phyloP scores from a whole-genome alignment of 108 stramenopile genomes.

The Mayamaea pseudoterrestris region DNA sequence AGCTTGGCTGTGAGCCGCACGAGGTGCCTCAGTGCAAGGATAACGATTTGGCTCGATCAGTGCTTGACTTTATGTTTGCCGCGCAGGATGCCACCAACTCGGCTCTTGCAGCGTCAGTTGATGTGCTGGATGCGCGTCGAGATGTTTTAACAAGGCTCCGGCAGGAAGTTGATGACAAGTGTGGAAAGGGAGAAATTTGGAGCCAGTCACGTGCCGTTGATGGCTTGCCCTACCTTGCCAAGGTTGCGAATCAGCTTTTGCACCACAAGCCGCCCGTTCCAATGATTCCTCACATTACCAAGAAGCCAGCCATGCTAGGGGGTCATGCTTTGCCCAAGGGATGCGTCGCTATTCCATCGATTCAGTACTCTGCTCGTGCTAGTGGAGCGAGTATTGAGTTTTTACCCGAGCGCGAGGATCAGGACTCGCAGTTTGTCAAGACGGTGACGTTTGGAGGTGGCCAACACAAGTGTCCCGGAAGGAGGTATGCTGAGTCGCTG shows the following conservation, averaged over 20 bases:
- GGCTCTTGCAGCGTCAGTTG: constrained; percentile 5
- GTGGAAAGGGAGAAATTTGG: background rate
- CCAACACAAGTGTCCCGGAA: constrained; percentile 21
- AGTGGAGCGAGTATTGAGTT: constrained; percentile 5
- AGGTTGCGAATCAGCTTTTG: constrained; percentile 15
- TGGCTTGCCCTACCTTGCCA: constrained; percentile 1
- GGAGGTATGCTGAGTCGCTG: constrained; percentile 11
- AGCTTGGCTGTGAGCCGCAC: background rate
- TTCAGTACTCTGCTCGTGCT: constrained; percentile 6
- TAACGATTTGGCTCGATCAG: constrained; percentile 7
- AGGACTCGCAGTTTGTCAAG: constrained; percentile 14
- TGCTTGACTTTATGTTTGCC: constrained; percentile 18
- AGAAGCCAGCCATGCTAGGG: background rate
- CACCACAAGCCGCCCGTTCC: constrained; percentile 24
- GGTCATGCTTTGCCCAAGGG: constrained; percentile 7
- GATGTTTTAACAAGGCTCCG: constrained; percentile 7
- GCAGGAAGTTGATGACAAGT: constrained; percentile 4
- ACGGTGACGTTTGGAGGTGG: constrained; percentile 13
- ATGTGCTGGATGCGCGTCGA: constrained; percentile 4
- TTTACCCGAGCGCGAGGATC: constrained; percentile 7
- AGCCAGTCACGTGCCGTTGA: background rate
- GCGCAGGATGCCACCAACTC: constrained; percentile 23
- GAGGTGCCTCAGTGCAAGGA: constrained; percentile 10
- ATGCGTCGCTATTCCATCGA: constrained; percentile 10
- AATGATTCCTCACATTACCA: constrained; percentile 13